phyloP scores from a whole-genome alignment of 768 basidiomycete species.

The Hypholoma fasciculare region DNA sequence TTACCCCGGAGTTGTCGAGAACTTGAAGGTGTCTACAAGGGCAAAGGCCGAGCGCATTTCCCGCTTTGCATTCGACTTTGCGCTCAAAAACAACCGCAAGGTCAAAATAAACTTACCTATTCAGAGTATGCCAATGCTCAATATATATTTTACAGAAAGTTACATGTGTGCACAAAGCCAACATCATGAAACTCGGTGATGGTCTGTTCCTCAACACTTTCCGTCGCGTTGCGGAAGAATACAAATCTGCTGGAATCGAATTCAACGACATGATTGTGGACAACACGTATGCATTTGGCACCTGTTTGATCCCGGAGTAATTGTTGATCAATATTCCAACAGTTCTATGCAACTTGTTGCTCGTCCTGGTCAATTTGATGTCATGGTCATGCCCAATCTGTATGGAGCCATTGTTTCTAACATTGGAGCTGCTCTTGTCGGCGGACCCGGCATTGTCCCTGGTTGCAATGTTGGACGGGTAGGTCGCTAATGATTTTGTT shows the following conservation, averaged over 20 bases:
- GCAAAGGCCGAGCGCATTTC: conserved; percentile 95
- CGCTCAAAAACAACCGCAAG: conserved; percentile 97
- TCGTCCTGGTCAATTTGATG: conserved; percentile 94
- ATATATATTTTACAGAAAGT: conserved; percentile 70
- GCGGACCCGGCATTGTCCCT: conserved; percentile 96
- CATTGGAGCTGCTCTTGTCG: conserved; percentile 97
- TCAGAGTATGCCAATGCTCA: conserved; percentile 5
- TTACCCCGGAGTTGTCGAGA: conserved; percentile 96
- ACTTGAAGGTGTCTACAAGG: conserved; percentile 93
- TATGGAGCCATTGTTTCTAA: conserved; percentile 98
- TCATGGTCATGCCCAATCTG: conserved; percentile 98
- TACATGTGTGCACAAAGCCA: conserved; percentile 99
- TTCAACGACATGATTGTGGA: conserved; percentile 99
- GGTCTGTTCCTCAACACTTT: conserved; percentile 99
- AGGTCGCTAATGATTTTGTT: conserved; percentile 16
- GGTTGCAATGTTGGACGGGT: conserved; percentile 97
- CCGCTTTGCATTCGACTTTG: conserved; percentile 98
- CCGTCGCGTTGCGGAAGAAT: conserved; percentile 94
- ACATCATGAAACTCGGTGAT: conserved; percentile 99
- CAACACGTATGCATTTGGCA: conserved; percentile 70
- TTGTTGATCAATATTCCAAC: conserved; percentile 7
- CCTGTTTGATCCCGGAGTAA: conserved; percentile 3
- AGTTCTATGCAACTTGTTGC: conserved; percentile 99
- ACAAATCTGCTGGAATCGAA: conserved; percentile 87
- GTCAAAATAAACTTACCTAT: conserved; percentile 34